These are phyloP conservation scores for Bipolaris zeicola DNA, from an alignment of 2,329 filamentous ascomycete species.

Conservation along the genomic window DNA sequence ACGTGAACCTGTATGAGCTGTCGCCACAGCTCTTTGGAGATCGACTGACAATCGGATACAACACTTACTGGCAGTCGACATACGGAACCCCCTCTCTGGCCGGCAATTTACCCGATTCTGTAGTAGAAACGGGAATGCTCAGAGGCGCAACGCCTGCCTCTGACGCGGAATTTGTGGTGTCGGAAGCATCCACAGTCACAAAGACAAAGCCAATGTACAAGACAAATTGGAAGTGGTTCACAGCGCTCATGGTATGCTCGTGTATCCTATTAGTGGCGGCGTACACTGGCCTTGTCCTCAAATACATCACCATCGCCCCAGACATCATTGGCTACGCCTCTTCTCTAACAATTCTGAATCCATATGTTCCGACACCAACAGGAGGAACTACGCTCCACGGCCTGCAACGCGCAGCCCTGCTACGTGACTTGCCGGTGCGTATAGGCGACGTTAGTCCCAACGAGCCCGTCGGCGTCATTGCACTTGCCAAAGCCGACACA, in stretches of 20 bases:
- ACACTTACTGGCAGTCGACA: constrained; percentile 37
- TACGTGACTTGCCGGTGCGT: constrained; percentile 31
- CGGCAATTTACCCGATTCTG: constrained; percentile 28
- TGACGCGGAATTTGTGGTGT: constrained; percentile 21
- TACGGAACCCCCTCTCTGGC: constrained; percentile 31
- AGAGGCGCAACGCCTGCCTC: too few relatives aligned
- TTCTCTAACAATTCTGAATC: constrained; percentile 19
- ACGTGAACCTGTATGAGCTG: constrained; percentile 28
- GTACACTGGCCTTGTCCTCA: constrained; percentile 33
- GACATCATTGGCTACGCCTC: constrained; percentile 31
- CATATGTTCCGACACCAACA: constrained; percentile 7
- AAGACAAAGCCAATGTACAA: constrained; percentile 20
- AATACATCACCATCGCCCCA: constrained; percentile 36
- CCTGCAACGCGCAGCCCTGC: constrained; percentile 27
- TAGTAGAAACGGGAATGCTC: constrained; percentile 13
- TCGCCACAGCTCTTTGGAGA: constrained; percentile 23
- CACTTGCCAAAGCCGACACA: constrained; percentile 29
- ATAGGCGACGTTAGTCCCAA: constrained; percentile 39
- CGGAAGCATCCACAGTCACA: constrained; percentile 10
- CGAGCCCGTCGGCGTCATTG: constrained; percentile 36
- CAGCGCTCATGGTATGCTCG: constrained; percentile 28
- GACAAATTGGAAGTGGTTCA: constrained; percentile 37
- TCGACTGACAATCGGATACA: constrained; percentile 33
- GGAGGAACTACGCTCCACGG: constrained; percentile 9
- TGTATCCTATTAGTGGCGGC: constrained; percentile 32